These are phyloP conservation scores for Salvia rosmarinus DNA, from an alignment of 257 asterid genomes.

Conservation along the genomic window DNA sequence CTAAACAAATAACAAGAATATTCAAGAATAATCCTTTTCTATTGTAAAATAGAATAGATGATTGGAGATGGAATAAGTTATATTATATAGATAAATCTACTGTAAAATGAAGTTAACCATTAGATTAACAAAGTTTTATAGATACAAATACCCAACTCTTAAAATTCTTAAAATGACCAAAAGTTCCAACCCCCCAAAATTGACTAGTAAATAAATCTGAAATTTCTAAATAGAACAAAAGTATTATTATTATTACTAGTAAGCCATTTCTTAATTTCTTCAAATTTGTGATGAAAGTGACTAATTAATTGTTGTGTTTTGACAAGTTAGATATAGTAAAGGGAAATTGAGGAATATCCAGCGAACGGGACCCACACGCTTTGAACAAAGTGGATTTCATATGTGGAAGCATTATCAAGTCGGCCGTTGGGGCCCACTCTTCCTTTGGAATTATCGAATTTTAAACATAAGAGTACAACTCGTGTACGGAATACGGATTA, in stretches of 20 bases:
- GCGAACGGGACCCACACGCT: background rate
- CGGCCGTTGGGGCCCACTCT: background rate
- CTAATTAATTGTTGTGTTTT: background rate
- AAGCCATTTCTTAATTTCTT: background rate
- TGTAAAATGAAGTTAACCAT: too few species aligned
- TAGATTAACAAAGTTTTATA: too few species aligned
- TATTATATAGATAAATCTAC: too few species aligned
- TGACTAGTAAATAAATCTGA: background rate
- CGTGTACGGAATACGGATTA: slow-evolving; percentile 10
- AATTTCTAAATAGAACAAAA: background rate
- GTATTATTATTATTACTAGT: background rate
- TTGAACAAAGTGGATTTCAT: background rate
- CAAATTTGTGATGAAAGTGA: background rate
- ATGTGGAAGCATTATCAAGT: slow-evolving; percentile 15
- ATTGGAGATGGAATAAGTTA: too few species aligned
- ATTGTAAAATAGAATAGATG: too few species aligned
- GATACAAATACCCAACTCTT: background rate
- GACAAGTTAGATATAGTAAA: background rate
- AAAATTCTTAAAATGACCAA: background rate
- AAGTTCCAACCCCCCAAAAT: background rate
- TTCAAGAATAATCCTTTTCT: too few species aligned
- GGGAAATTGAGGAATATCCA: background rate
- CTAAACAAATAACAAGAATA: too few species aligned
- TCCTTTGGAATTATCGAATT: background rate
- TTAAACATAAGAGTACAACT: background rate